These are phyloP conservation scores for Dictyostelium capitatum DNA, from an alignment of 78 protist species.

Conservation along the genomic window DNA sequence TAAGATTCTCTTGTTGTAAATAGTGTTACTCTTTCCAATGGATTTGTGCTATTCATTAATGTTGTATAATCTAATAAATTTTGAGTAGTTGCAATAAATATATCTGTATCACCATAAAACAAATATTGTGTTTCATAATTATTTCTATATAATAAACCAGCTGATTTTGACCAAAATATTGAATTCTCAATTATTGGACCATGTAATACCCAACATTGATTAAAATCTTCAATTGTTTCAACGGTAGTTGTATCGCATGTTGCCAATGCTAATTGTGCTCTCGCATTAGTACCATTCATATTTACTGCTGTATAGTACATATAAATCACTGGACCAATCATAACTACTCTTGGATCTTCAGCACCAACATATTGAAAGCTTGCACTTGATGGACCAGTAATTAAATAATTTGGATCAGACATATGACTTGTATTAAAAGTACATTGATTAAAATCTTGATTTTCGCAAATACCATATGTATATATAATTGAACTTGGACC, in stretches of 20 bases:
- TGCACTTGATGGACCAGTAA: background rate
- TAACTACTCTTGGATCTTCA: background rate
- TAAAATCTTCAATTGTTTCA: background rate
- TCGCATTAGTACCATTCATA: background rate
- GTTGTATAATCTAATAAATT: background rate
- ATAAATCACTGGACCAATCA: background rate
- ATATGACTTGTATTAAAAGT: background rate
- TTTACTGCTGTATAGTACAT: background rate
- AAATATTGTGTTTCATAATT: background rate
- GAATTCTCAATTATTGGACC: background rate
- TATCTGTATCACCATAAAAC: background rate
- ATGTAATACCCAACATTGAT: background rate
- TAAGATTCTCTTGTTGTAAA: background rate
- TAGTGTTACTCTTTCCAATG: background rate
- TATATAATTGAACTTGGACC: slow-evolving; percentile 12
- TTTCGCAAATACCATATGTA: background rate
- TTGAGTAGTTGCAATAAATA: background rate
- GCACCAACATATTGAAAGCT: background rate
- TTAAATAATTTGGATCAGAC: background rate
- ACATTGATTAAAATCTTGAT: background rate
- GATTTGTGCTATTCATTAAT: background rate
- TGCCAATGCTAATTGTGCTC: slow-evolving; percentile 1
- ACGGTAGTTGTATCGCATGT: background rate
- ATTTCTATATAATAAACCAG: background rate
- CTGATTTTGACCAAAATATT: slow-evolving; percentile 6